Evolutionary conservation across 2,329 filamentous ascomycete genomes (phyloP), one percentile per base, ranked within the genome.

Genomic region (Cladophialophora immunda): DNA sequence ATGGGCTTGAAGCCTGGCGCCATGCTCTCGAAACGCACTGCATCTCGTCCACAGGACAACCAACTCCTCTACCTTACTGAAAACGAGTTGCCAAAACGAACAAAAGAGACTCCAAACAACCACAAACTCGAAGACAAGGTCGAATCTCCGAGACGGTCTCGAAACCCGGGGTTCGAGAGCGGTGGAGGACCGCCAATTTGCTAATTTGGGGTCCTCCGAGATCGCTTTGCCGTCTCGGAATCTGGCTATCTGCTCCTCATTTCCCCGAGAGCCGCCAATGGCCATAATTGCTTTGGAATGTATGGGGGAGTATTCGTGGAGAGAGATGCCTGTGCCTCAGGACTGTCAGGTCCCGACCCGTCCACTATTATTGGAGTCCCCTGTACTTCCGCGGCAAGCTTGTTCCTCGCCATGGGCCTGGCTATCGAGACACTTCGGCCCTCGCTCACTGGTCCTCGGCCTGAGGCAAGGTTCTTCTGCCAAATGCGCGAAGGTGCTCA

Each of bases 81-180:
- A 50, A 25, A 4, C 19, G 8, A 25, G 45, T 25, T 25, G 8
- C 45, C 11, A 22, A 25, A 22, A 41, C 17, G 6, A 34, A 50
- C 19, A 25, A 25, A 22, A 25, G 45, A 25, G 45, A 50, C 45
- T 50, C 19, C 45, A 50, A 19, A 50, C 19, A 25, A 25, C 7
- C 7, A 50, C 45, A 50, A 50, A 50, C 45, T 9, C 19, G 45
- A 25, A 50, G 11, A 22, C n/a, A 19, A 47, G 6, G 41, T 47
- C 36, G 17, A 47, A 22, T 50, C 45, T 50, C 45, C 45, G 45
- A 50, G 45, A 50, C 17, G 22, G 22, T 50, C 45, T 50, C 45
- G 45, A 50, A 50, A 50, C 8, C 45, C 1, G 4, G 45, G 45
- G 7, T 50, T 50, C 45, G 45, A 50, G 45, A 25, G 19, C 45